Base-by-base conservation (phyloP, 2,329 filamentous ascomycete species). In the Sclerotinia spermophila region DNA sequence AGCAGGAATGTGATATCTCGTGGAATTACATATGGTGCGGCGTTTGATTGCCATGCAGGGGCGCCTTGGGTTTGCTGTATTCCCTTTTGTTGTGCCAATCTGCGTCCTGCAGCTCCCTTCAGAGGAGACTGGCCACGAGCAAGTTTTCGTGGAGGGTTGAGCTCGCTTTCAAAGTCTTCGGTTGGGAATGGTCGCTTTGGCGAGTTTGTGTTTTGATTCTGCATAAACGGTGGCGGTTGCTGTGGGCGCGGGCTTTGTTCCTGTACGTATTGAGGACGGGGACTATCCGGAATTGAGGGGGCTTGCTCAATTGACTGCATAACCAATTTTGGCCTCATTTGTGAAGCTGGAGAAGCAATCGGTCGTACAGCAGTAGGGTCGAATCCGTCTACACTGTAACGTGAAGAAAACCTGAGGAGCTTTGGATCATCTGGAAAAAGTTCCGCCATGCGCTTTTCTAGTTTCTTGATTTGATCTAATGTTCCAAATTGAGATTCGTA, bases 401-500 rank as follows among this genome's bases (percentile, higher is more conserved):
- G 91, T 71, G 90, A 87, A 17, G 89, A 86, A 79, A 97, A 98
- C 72, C 89, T 88, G 21, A 85, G 82, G 53, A 97, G 85, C 70
- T 87, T 90, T 4, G 93, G 90, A 77, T 97, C 95, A 71, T 94
- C 90, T 0, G 94, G 94, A 80, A 93, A 99, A n/a, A 97, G 85
- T 78, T 97, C 94, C 33, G 88, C 87, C 94, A 99, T 98, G 61
- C 96, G 90, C 77, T 90, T 91, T 81, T 99, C 96, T 24, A 99
- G 85, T 79, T 96, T 96, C 74, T 90, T 89, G 68, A 99, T 93
- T 77, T 98, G 94, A 8, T 92, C 89, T 7, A 98, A 86, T 79
- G 99, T 96, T 70, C 96, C 96, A 77, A 94, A 99, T 74, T 94
- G 90, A 17, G 94, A 94, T 82, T 99, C 96, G 79, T 97, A 97